Percentiles rank a stretch among this genome's conserved stretches.
Evolutionary conservation across 2,329 filamentous ascomycete genomes (phyloP).

Genomic region (Moelleriella libera): DNA sequence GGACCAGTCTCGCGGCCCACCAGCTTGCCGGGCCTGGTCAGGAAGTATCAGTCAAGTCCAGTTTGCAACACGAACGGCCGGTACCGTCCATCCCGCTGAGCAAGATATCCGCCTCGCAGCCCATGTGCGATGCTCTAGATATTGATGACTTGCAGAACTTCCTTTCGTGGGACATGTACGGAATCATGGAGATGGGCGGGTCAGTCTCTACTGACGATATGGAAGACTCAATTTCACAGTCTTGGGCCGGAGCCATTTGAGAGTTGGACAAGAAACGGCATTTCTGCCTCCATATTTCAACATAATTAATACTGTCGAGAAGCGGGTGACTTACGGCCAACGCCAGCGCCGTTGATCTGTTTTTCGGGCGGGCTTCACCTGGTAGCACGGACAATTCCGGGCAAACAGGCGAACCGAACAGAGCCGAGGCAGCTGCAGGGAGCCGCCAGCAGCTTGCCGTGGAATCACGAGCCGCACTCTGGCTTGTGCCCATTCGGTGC

Average conservation of each 20-base stretch:
- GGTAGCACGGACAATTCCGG: too few species aligned
- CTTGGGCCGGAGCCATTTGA: background rate
- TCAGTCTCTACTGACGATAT: slow-evolving; percentile 19
- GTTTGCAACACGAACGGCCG: slow-evolving; percentile 22
- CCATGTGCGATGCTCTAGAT: slow-evolving; percentile 21
- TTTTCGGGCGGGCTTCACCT: too few species aligned
- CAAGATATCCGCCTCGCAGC: slow-evolving; percentile 7
- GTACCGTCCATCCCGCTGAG: slow-evolving; percentile 13
- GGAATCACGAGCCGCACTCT: too few species aligned
- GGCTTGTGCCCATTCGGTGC: too few species aligned
- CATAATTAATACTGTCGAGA: too few species aligned
- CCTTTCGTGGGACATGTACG: slow-evolving; percentile 25
- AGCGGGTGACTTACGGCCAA: too few species aligned
- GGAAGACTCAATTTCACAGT: slow-evolving; percentile 13
- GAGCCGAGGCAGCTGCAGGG: too few species aligned
- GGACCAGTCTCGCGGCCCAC: slow-evolving; percentile 11
- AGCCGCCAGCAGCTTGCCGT: too few species aligned
- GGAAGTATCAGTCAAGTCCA: slow-evolving; percentile 12
- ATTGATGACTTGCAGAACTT: slow-evolving; percentile 24
- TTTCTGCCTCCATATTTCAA: background rate
- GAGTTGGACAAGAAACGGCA: too few species aligned
- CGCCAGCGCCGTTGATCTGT: too few species aligned
- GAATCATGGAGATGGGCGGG: slow-evolving; percentile 25
- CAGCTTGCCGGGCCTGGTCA: slow-evolving; percentile 12
- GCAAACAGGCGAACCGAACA: too few species aligned